These are phyloP conservation scores for Erythrobasidium yunnanense DNA, from an alignment of 768 basidiomycete genomes.

Conservation along the genomic window DNA sequence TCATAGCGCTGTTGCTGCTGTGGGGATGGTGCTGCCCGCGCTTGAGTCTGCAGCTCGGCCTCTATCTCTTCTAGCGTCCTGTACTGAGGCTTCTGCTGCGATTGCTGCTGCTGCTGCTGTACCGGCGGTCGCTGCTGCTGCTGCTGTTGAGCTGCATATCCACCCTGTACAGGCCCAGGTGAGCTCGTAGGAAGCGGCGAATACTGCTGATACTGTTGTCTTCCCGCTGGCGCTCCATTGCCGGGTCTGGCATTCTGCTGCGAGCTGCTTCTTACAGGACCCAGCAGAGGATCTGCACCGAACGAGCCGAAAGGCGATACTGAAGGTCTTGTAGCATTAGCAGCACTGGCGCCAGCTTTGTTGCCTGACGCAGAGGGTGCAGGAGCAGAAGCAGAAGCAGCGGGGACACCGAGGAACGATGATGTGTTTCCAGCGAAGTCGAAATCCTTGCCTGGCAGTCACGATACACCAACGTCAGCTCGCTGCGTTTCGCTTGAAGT, in stretches of 20 bases:
- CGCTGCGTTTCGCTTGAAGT: no score
- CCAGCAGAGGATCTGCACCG: conserved; percentile 28
- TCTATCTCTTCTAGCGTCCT: conserved; percentile 41
- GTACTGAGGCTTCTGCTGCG: neutral
- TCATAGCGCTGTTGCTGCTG: conserved; percentile 39
- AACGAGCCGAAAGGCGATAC: conserved; percentile 15
- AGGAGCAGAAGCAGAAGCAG: neutral
- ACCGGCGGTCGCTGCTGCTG: conserved; percentile 32
- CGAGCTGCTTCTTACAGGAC: conserved; percentile 5
- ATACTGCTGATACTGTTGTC: no score
- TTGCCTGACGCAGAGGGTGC: neutral
- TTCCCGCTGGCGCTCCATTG: no score
- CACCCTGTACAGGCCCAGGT: no score
- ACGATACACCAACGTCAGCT: conserved; percentile 3
- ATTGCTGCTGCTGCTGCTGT: conserved; percentile 39
- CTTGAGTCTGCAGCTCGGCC: conserved; percentile 37
- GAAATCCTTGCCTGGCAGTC: conserved; percentile 67
- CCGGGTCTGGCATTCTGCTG: no score
- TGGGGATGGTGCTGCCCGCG: conserved; percentile 1
- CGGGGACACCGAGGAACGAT: conserved; percentile 30
- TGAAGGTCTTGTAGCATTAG: neutral
- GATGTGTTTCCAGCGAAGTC: conserved; percentile 55
- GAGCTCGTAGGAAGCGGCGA: no score
- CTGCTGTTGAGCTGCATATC: no score
- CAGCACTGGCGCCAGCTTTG: neutral